Evolutionary conservation across 306 rosid genomes (phyloP), one percentile per base, ranked within the genome.

Genomic region (Acacia crassicarpa): DNA sequence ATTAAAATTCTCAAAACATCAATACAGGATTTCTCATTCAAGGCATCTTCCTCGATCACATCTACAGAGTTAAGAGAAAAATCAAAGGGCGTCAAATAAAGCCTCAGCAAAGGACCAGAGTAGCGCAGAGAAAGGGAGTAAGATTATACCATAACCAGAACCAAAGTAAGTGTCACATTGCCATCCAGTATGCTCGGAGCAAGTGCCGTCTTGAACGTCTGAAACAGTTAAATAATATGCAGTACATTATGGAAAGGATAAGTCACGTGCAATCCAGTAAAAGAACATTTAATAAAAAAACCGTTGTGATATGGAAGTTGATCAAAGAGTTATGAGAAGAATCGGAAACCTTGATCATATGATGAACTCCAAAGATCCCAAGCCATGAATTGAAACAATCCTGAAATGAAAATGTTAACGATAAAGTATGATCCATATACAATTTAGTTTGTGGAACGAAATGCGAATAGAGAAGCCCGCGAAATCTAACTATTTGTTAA

Each of bases 361-460:
- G 93, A 41, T 22, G 89, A 79, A 83, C 87, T 80, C 98, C 98
- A 92, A 2, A 89, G 89, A 89, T 90, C 91, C 87, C 84, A 85
- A 81, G 67, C 97, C 98, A 89, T 92, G 91, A 84, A 74, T 41
- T 62, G 76, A 16, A 76, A 58, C 71, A 80, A 83, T 46, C 93
- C 94, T 90, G 92, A 81, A 80, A 83, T 23, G 54, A 69, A 78
- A 77, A 67, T n/a, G 51, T 63, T 15, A 14, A 14, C 12, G 58
- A 40, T 35, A 70, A 35, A 22, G 71, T 41, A 40, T 43, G 9
- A 67, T 56, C 17, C 8, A 30, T 40, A 14, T 6, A 63, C 43
- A 30, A 27, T 2, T 25, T 14, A 62, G 19, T 62, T 62, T 30
- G 8, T 13, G 67, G 19, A 63, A 68, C 2, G 11, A 58, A 68